phyloP scores from a whole-genome alignment of 176 grass and related monocot genomes.

The Cenchrus fungigraminus region DNA sequence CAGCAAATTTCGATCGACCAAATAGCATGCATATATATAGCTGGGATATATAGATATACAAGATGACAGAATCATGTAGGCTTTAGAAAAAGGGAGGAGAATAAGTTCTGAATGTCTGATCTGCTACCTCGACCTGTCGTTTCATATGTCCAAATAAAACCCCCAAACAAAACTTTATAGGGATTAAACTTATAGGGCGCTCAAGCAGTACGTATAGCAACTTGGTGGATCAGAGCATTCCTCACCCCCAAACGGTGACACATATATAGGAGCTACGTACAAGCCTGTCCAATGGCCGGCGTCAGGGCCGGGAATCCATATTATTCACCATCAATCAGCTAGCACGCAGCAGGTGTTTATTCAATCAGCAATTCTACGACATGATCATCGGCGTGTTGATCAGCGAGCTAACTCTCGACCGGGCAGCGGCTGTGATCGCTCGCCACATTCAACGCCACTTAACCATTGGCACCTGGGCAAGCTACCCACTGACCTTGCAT shows the following conservation, averaged over 20 bases:
- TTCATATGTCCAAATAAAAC: not conserved
- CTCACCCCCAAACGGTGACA: not conserved
- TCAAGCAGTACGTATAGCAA: not conserved
- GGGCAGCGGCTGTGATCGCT: conserved; percentile 3
- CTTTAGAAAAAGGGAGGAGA: not conserved
- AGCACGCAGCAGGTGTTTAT: not conserved
- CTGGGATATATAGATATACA: not conserved
- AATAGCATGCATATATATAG: too few species aligned
- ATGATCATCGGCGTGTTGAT: conserved; percentile 25
- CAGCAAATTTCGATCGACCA: too few species aligned
- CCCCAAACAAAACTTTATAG: not conserved
- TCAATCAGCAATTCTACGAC: not conserved
- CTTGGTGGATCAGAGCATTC: not conserved
- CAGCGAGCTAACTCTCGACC: not conserved
- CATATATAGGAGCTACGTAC: not conserved
- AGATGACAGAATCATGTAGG: conserved; percentile 14
- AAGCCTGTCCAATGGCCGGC: too few species aligned
- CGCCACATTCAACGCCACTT: not conserved
- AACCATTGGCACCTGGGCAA: not conserved
- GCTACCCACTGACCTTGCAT: not conserved
- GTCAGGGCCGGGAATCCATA: not conserved
- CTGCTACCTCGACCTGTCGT: not conserved
- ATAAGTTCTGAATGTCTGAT: not conserved
- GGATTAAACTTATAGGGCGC: not conserved
- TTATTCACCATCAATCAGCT: not conserved